Conservation (phyloP, 2,329 filamentous ascomycete species). For the Aureobasidium sp. region DNA sequence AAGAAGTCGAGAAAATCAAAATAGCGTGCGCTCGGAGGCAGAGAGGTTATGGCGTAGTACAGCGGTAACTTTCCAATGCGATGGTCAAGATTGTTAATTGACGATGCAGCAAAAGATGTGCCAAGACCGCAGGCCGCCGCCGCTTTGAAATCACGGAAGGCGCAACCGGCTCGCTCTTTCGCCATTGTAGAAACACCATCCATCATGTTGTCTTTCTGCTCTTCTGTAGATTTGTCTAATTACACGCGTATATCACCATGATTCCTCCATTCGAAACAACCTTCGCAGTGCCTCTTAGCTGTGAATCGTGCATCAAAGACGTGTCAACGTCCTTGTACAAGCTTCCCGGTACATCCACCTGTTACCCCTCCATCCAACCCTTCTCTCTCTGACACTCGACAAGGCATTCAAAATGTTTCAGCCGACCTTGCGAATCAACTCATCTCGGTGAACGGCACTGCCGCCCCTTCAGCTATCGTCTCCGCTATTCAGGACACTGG, state of each 20-base stretch:
- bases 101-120: neutral
- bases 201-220: neutral
- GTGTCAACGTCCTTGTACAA: slow-evolving; percentile 72
- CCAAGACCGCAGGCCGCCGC: slow-evolving; percentile 5
- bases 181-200: neutral
- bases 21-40: neutral
- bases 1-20: too few relatives aligned
- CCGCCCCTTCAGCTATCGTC: slow-evolving; percentile 83
- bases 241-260: slow-evolving; percentile 18
- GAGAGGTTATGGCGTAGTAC: neutral
- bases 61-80: neutral
- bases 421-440: slow-evolving; percentile 77
- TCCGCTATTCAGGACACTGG: slow-evolving; percentile 82
- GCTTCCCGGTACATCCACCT: slow-evolving; percentile 50
- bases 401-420: slow-evolving; percentile 75
- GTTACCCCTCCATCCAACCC: neutral
- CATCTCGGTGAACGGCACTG: slow-evolving; percentile 80
- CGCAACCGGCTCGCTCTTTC: neutral
- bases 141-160: slow-evolving; percentile 10
- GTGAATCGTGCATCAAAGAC: slow-evolving; percentile 79
- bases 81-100: neutral
- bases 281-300: slow-evolving; percentile 91
- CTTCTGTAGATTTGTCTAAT: neutral
- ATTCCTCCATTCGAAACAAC: slow-evolving; percentile 59
- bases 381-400: neutral